Evolutionary conservation across 306 rosid genomes (phyloP), one percentile per base, ranked within the genome.

Genomic region (Begonia fuchsioides): DNA sequence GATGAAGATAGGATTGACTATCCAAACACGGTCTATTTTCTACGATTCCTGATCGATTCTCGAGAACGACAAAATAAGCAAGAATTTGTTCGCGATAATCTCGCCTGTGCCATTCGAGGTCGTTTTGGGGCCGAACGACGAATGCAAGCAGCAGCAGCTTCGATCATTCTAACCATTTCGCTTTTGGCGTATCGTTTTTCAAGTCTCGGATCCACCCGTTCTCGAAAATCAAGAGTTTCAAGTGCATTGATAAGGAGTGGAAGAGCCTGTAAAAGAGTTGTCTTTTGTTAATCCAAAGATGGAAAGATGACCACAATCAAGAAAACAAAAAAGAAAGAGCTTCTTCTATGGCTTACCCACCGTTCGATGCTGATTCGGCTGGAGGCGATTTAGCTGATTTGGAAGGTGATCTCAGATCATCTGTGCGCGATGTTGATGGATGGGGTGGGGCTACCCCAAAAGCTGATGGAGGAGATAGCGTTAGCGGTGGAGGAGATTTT

Each of bases 101-200:
- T 56, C 50, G 85, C 98, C 98, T 90, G 98, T 41, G 59, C 73
- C 95, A 90, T 85, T 10, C 98, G 61, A 26, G 98, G 98, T 26
- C 98, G 80, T 63, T 79, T 85, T 15, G 73, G 79, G 58, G 83
- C 96, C 15, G 96, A 90, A 58, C 77, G 94, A 20, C 96, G 94
- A 58, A 90, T 78, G 35, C 98, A 85, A 1, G 96, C 98, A 39
- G 93, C 98, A 13, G 98, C 96, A 38, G 94, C 87, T 70, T 79
- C 94, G 10, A 82, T 68, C 98, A 90, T 90, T 63, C 69, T 73
- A 57, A 68, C 39, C 94, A 90, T 77, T 69, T 90, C 83, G 44
- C 60, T 59, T 54, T 77, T 93, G 39, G 69, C 67, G 5, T 79
- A 90, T 13, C 66, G 69, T 51, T 50, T 47, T 51, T 65, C 74